Conservation (phyloP, 2,329 filamentous ascomycete species). For the Periglandula ipomoeae region DNA sequence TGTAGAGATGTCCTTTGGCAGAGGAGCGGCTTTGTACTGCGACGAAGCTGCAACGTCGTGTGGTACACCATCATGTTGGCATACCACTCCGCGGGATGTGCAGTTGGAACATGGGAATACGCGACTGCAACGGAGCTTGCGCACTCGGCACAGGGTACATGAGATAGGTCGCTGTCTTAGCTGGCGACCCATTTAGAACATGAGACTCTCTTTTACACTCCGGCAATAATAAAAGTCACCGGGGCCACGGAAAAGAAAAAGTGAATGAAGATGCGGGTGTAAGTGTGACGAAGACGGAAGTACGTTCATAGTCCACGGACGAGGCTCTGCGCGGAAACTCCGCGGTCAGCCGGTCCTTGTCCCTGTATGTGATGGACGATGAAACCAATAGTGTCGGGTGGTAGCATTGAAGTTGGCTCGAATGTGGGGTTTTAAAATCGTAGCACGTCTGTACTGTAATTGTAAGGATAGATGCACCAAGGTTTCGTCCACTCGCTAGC, state of each 20-base stretch:
- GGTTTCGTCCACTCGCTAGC: too few relatives aligned
- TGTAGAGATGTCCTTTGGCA: slow-evolving; percentile 11
- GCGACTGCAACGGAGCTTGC: slow-evolving; percentile 27
- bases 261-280: not conserved
- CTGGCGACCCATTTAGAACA: slow-evolving; percentile 20
- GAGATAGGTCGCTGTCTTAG: slow-evolving; percentile 26
- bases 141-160: slow-evolving; percentile 24
- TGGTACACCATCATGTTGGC: slow-evolving; percentile 14
- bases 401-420: too few relatives aligned
- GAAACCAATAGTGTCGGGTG: too few relatives aligned
- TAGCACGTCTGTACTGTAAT: too few relatives aligned
- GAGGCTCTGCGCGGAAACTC: not conserved
- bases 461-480: too few relatives aligned
- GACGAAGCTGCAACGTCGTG: not conserved
- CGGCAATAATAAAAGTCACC: not conserved
- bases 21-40: slow-evolving; percentile 1
- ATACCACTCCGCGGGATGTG: slow-evolving; percentile 24
- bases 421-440: too few relatives aligned
- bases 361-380: too few relatives aligned
- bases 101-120: slow-evolving; percentile 28
- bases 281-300: not conserved
- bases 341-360: not conserved
- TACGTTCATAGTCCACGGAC: too few relatives aligned
- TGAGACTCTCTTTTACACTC: not conserved
- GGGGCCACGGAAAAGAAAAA: not conserved